Percentiles rank a stretch among this genome's conserved stretches.
phyloP scores from a whole-genome alignment of 2,329 filamentous ascomycete genomes.

The Juglanconis oblonga region DNA sequence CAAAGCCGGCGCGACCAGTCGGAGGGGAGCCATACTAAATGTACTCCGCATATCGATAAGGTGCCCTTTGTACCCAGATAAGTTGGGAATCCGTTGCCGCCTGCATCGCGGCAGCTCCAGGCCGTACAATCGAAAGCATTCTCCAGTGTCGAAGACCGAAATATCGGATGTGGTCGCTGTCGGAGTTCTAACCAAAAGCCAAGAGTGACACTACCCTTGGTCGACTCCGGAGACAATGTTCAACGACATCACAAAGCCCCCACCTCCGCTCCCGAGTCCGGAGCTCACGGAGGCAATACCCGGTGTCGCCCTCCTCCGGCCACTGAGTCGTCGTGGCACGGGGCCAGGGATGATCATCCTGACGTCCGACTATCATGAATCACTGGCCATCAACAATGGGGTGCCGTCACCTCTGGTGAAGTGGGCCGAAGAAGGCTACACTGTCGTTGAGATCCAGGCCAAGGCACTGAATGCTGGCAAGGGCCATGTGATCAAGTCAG shows the following conservation, averaged over 20 bases:
- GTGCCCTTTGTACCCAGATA: neutral
- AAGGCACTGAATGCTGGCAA: neutral
- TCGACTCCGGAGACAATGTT: neutral
- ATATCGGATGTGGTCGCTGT: too few species aligned
- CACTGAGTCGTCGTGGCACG: constrained; percentile 26
- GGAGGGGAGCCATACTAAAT: too few species aligned
- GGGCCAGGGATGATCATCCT: constrained; percentile 26
- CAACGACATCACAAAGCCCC: constrained; percentile 18
- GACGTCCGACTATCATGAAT: constrained; percentile 15
- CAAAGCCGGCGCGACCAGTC: too few species aligned
- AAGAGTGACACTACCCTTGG: neutral
- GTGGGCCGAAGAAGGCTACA: constrained; percentile 19
- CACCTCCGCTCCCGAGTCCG: constrained; percentile 12
- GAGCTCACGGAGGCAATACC: constrained; percentile 9
- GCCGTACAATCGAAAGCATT: too few species aligned
- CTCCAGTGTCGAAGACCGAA: too few species aligned
- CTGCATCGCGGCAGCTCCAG: too few species aligned
- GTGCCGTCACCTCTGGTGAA: constrained; percentile 15
- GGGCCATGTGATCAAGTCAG: neutral
- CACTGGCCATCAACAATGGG: constrained; percentile 9
- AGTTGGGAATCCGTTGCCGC: too few species aligned
- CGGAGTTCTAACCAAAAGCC: too few species aligned
- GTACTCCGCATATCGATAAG: neutral
- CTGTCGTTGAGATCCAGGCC: constrained; percentile 17
- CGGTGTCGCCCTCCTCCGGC: constrained; percentile 16